Conservation (phyloP, 2,329 filamentous ascomycete genomes). For the Exophiala viscosa region DNA sequence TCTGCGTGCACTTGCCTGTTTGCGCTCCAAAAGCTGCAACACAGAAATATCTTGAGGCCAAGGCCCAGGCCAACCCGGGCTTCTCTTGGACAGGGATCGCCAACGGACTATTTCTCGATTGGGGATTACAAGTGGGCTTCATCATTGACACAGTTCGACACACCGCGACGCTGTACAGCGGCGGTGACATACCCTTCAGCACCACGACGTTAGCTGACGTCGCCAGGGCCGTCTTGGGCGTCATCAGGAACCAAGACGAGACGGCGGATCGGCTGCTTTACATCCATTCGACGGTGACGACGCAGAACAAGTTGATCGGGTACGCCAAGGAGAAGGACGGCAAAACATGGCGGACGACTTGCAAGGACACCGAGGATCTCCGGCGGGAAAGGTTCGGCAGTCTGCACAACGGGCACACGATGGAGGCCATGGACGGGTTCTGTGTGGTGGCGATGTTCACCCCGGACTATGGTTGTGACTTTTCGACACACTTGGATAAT, state of each 20-base stretch:
- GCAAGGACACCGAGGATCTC: constrained; percentile 6
- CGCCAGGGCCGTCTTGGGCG: constrained; percentile 46
- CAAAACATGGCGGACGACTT: constrained; percentile 5
- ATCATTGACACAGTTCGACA: constrained; percentile 43
- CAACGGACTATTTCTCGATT: constrained; percentile 36
- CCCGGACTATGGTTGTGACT: constrained; percentile 33
- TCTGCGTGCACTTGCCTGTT: constrained; percentile 5
- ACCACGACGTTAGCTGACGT: constrained; percentile 47
- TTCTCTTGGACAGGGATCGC: constrained; percentile 33
- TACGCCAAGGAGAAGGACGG: constrained; percentile 32
- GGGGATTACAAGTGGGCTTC: constrained; percentile 37
- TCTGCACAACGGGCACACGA: constrained; percentile 26
- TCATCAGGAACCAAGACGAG: constrained; percentile 48
- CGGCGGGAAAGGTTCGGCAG: constrained; percentile 23
- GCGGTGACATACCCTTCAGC: constrained; percentile 49
- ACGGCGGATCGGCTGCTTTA: constrained; percentile 51
- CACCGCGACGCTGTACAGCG: constrained; percentile 47
- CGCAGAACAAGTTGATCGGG: constrained; percentile 42
- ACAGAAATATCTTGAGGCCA: constrained; percentile 29
- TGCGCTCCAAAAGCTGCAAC: constrained; percentile 31
- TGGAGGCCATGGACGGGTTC: constrained; percentile 28
- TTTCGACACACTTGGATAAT: constrained; percentile 35
- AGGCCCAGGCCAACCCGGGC: constrained; percentile 10
- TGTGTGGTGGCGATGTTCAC: constrained; percentile 32
- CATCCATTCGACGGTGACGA: constrained; percentile 43